Evolutionary conservation across 805 yeast genomes (phyloP).

Genomic region (Grigorovia humatica): DNA sequence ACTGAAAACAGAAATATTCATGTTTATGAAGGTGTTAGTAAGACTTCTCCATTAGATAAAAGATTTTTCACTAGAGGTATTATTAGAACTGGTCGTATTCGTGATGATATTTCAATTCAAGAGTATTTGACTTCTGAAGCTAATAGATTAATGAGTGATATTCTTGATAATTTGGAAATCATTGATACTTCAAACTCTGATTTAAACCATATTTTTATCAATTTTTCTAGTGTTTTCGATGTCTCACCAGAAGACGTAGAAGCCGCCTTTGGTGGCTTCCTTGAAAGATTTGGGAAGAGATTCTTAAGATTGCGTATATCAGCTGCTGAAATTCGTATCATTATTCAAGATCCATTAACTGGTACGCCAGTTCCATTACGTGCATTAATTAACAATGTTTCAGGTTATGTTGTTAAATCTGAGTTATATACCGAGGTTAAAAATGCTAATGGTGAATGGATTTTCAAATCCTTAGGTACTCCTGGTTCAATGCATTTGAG

Average conservation of each 20-base stretch:
- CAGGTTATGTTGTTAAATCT: slow-evolving; percentile 94
- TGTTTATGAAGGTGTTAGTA: slow-evolving; percentile 92
- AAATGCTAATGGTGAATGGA: slow-evolving; percentile 91
- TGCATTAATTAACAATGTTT: slow-evolving; percentile 91
- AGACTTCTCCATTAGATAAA: slow-evolving; percentile 86
- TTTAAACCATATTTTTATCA: slow-evolving; percentile 92
- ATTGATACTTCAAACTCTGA: slow-evolving; percentile 92
- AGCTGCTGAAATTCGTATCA: slow-evolving; percentile 94
- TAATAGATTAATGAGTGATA: slow-evolving; percentile 90
- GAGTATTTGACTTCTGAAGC: slow-evolving; percentile 95
- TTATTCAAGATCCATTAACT: slow-evolving; percentile 79
- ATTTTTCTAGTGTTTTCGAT: slow-evolving; percentile 91
- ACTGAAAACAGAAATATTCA: slow-evolving; percentile 96
- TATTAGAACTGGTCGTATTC: slow-evolving; percentile 88
- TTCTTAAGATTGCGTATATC: slow-evolving; percentile 94
- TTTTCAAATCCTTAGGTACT: slow-evolving; percentile 86
- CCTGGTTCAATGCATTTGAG: slow-evolving; percentile 98
- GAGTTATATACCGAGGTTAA: slow-evolving; percentile 92
- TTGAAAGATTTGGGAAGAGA: slow-evolving; percentile 95
- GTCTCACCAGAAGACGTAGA: slow-evolving; percentile 93
- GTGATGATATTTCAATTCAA: slow-evolving; percentile 85
- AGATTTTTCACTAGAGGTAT: slow-evolving; percentile 96
- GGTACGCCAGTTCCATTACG: slow-evolving; percentile 92
- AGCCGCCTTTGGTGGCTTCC: slow-evolving; percentile 94
- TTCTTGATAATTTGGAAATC: slow-evolving; percentile 88